Evolutionary conservation across 805 yeast genomes (phyloP).

Genomic region (Wickerhamomyces alni): DNA sequence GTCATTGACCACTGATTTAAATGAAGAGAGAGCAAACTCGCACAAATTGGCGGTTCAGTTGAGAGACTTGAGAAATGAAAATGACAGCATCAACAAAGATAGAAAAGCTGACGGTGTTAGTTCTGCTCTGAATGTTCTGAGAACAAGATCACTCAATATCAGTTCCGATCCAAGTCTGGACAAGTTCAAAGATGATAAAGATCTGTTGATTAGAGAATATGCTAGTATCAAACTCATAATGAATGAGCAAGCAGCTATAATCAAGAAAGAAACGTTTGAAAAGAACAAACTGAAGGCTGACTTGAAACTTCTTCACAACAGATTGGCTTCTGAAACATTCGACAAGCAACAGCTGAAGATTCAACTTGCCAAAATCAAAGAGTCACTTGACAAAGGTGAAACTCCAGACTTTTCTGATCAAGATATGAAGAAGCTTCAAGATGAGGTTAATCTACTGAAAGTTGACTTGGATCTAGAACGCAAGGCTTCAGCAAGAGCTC

Average conservation of each 20-base stretch:
- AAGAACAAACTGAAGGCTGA: constrained; percentile 48
- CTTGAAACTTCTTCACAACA: constrained; percentile 50
- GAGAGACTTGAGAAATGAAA: constrained; percentile 25
- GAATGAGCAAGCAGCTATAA: constrained; percentile 43
- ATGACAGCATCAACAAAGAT: constrained; percentile 24
- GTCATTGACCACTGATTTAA: constrained; percentile 13
- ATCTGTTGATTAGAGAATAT: constrained; percentile 33
- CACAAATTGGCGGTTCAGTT: constrained; percentile 22
- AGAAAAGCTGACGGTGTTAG: constrained; percentile 17
- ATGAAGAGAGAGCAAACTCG: constrained; percentile 26
- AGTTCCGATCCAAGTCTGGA: constrained; percentile 18
- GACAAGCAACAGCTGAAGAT: constrained; percentile 46
- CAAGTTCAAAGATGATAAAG: constrained; percentile 20
- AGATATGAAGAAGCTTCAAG: constrained; percentile 21
- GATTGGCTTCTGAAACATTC: constrained; percentile 59
- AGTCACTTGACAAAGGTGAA: constrained; percentile 16
- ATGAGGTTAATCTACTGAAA: constrained; percentile 43
- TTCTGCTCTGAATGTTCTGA: constrained; percentile 21
- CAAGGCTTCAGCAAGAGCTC: constrained; percentile 44
- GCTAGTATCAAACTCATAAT: constrained; percentile 43
- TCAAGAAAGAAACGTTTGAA: constrained; percentile 39
- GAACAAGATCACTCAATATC: constrained; percentile 17
- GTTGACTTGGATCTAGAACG: constrained; percentile 46
- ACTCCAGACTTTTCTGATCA: constrained; percentile 22
- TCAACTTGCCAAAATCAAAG: constrained; percentile 32